Evolutionary conservation across 176 grass and related monocot genomes (phyloP).

Genomic region (Lolium rigidum): DNA sequence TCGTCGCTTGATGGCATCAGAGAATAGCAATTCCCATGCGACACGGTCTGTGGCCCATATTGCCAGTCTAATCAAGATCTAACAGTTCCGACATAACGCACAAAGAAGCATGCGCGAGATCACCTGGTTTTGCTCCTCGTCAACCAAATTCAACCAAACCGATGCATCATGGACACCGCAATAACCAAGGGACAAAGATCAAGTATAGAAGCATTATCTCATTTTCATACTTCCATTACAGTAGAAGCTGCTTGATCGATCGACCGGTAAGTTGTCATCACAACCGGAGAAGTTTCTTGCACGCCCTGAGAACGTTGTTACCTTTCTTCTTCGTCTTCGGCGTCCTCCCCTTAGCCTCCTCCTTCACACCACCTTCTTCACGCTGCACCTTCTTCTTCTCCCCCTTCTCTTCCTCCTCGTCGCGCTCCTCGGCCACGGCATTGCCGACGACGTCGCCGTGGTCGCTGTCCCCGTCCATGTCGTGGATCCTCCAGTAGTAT

Average conservation of each 20-base stretch:
- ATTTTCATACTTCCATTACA: neutral
- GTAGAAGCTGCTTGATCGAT: constrained; percentile 6
- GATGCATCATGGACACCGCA: neutral
- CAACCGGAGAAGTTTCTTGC: constrained; percentile 57
- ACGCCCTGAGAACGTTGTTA: constrained; percentile 43
- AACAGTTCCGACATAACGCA: neutral
- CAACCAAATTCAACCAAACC: neutral
- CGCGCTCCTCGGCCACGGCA: constrained; percentile 1
- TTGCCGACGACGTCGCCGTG: neutral
- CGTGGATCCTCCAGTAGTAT: constrained; percentile 79
- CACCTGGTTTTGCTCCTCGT: neutral
- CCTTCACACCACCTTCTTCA: neutral
- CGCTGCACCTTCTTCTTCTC: neutral
- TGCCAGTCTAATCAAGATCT: constrained; percentile 17
- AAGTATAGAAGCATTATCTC: neutral
- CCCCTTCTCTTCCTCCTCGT: neutral
- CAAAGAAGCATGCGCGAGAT: neutral
- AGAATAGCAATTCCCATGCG: neutral
- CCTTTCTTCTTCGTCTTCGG: constrained; percentile 41
- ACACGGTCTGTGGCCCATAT: neutral
- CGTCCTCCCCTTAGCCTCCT: neutral
- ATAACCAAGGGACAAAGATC: neutral
- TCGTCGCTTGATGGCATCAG: neutral
- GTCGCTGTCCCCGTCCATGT: constrained; percentile 51
- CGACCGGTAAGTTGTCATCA: neutral